Percentiles rank a stretch among this genome's conserved stretches.
Conservation (phyloP, 805 yeast species). For the Candida dajiaensis region DNA sequence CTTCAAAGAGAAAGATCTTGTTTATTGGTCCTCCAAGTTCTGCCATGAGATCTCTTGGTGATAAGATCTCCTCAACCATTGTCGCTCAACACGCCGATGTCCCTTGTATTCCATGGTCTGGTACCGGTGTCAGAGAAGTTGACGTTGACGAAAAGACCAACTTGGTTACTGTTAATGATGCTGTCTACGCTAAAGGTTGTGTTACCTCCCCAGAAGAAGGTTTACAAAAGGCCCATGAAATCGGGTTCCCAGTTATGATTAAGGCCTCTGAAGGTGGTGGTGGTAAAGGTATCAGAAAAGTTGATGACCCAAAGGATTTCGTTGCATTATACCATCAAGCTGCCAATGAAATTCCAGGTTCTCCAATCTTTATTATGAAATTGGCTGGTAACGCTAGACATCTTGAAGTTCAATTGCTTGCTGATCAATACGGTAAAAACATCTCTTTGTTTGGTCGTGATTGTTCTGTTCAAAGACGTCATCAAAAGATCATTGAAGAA, state of each 20-base stretch:
- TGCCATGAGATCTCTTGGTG: slow-evolving; percentile 99
- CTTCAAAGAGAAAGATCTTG: slow-evolving; percentile 83
- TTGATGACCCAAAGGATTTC: slow-evolving; percentile 78
- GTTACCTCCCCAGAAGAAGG: slow-evolving; percentile 86
- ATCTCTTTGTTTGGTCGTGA: slow-evolving; percentile 97
- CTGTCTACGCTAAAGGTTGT: slow-evolving; percentile 83
- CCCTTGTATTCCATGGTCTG: slow-evolving; percentile 99
- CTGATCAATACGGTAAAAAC: slow-evolving; percentile 97
- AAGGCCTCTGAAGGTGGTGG: slow-evolving; percentile 99
- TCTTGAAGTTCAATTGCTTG: slow-evolving; percentile 94
- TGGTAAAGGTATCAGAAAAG: slow-evolving; percentile 99
- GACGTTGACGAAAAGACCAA: slow-evolving; percentile 58
- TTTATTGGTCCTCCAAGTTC: slow-evolving; percentile 99
- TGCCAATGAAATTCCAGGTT: slow-evolving; percentile 96
- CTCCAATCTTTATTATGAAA: slow-evolving; percentile 97
- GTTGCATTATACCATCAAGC: slow-evolving; percentile 81
- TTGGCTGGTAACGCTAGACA: slow-evolving; percentile 97
- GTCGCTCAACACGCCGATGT: slow-evolving; percentile 98
- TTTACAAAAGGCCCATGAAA: slow-evolving; percentile 69
- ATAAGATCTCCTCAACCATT: slow-evolving; percentile 94
- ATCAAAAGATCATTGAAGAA: slow-evolving; percentile 97
- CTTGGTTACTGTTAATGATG: slow-evolving; percentile 85
- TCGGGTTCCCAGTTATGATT: slow-evolving; percentile 98
- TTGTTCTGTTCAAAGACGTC: slow-evolving; percentile 99
- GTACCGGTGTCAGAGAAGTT: slow-evolving; percentile 91